Conservation (phyloP, 176 grass and related monocot species). For the Hsuehochloa calcarea region DNA sequence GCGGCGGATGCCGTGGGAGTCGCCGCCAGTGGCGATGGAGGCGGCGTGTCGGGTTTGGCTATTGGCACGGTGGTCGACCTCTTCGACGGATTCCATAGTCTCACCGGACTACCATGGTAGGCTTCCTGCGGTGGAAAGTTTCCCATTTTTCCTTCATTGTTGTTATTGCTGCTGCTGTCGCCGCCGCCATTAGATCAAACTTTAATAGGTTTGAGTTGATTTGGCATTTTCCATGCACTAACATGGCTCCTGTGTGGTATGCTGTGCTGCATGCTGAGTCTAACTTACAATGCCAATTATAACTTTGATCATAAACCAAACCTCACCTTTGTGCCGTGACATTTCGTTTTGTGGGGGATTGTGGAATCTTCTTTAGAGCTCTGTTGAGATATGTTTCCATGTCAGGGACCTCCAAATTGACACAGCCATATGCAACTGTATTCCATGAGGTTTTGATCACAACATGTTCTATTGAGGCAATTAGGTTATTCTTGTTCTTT, state of each 20-base stretch:
- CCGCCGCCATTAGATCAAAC: neutral
- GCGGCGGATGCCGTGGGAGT: conserved; percentile 37
- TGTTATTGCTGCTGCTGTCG: neutral
- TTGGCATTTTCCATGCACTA: neutral
- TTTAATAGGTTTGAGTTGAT: neutral
- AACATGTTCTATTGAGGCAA: neutral
- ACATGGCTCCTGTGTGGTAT: neutral
- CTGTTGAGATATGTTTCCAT: neutral
- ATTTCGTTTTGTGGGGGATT: neutral
- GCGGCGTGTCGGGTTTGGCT: conserved; percentile 32
- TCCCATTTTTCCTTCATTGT: neutral
- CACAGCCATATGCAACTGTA: neutral
- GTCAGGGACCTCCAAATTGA: neutral
- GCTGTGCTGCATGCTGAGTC: neutral
- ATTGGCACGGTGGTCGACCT: conserved; percentile 18
- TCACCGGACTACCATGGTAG: conserved; percentile 91
- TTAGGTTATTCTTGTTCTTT: neutral
- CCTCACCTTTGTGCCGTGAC: neutral
- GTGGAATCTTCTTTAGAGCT: neutral
- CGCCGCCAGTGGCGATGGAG: conserved; percentile 20
- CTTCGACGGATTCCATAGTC: conserved; percentile 62
- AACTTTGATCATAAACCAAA: neutral
- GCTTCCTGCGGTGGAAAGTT: neutral
- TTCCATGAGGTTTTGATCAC: neutral
- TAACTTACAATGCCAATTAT: neutral